Conservation (phyloP, 1,139 yeast genomes). For the Saccharomyces hybrid region DNA sequence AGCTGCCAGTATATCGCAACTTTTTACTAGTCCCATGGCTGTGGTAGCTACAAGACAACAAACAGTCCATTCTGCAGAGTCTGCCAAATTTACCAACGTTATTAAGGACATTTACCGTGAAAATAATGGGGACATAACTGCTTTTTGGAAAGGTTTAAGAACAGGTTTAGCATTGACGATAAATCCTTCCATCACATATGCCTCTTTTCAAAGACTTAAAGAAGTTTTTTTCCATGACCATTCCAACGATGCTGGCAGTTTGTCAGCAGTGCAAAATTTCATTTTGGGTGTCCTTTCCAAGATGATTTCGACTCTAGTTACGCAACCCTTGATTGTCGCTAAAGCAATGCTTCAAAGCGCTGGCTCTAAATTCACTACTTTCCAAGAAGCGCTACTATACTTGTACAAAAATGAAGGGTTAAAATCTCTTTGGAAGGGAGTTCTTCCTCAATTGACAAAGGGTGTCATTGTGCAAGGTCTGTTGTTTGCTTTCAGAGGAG, state of each 20-base stretch:
- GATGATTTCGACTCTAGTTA: conserved; percentile 68
- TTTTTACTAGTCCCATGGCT: conserved; percentile 76
- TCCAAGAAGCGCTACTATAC: conserved; percentile 47
- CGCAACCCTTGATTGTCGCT: conserved; percentile 82
- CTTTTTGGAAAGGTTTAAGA: conserved; percentile 80
- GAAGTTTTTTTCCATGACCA: conserved; percentile 38
- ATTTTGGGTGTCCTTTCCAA: conserved; percentile 72
- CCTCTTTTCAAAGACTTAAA: conserved; percentile 68
- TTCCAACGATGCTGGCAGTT: conserved; percentile 7
- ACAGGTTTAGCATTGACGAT: conserved; percentile 72
- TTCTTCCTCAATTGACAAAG: conserved; percentile 72
- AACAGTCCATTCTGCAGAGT: conserved; percentile 37
- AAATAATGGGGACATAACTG: conserved; percentile 50
- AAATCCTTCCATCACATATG: conserved; percentile 85
- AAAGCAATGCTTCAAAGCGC: conserved; percentile 71
- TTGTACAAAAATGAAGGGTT: conserved; percentile 46
- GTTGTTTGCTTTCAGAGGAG: conserved; percentile 77
- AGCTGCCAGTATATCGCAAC: conserved; percentile 80
- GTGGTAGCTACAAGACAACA: conserved; percentile 84
- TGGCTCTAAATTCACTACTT: conserved; percentile 37
- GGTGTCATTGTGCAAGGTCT: conserved; percentile 84
- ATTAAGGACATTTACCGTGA: conserved; percentile 48
- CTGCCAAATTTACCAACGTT: conserved; percentile 42
- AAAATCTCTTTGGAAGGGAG: conserved; percentile 62
- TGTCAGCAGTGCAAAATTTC: conserved; percentile 64